phyloP scores from a whole-genome alignment of 129 eudicot genomes.

The Gnaphalium uliginosum region DNA sequence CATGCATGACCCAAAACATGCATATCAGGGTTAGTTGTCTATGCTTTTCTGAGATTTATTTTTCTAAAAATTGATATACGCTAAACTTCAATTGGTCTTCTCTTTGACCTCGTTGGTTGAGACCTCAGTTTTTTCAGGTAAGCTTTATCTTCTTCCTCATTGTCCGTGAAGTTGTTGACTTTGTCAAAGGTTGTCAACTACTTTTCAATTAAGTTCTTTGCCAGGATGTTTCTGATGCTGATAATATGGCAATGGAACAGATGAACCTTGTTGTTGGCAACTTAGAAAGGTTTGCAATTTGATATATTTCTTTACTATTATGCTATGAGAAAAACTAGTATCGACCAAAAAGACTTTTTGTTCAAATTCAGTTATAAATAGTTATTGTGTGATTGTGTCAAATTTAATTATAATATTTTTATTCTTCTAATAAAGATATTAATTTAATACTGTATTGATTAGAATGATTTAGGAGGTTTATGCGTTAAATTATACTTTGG shows the following conservation, averaged over 20 bases:
- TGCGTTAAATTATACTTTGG: background rate
- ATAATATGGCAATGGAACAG: slow-evolving; percentile 75
- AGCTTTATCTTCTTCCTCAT: too few relatives aligned
- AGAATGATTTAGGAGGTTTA: background rate
- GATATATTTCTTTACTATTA: background rate
- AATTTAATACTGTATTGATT: background rate
- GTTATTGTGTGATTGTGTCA: slow-evolving; percentile 3
- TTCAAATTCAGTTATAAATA: background rate
- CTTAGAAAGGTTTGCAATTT: slow-evolving; percentile 71
- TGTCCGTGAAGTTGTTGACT: too few relatives aligned
- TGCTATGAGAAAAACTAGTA: too few relatives aligned
- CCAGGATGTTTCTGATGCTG: slow-evolving; percentile 69
- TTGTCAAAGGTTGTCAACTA: slow-evolving; percentile 72
- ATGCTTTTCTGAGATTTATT: background rate
- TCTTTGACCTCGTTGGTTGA: too few relatives aligned
- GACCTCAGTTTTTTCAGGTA: too few relatives aligned
- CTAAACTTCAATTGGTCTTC: too few relatives aligned
- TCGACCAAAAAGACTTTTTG: background rate
- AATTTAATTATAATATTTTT: background rate
- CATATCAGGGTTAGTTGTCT: slow-evolving; percentile 59
- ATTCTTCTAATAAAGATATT: background rate
- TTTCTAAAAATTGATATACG: background rate
- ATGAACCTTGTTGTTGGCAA: slow-evolving; percentile 84
- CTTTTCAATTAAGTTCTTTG: slow-evolving; percentile 74
- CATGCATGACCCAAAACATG: slow-evolving; percentile 73